Evolutionary conservation across 2,329 filamentous ascomycete genomes (phyloP), one percentile per base, ranked within the genome.

Genomic region (Penicillium sp.): DNA sequence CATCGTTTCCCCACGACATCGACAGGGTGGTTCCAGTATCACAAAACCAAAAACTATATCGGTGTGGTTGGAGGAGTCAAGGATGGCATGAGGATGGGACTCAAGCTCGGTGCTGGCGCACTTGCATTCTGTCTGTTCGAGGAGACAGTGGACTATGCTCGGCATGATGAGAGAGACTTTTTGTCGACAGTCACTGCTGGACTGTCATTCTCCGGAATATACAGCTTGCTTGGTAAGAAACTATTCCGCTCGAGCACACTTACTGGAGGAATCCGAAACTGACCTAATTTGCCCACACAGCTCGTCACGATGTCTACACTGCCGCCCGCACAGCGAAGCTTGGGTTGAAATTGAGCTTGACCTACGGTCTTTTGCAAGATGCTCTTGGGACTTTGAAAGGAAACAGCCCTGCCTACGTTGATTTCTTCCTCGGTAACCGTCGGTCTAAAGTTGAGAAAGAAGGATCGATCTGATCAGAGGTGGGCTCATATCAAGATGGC

Each of bases 1-100:
- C 94, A 99, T 79, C 89, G 93, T 62, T 85, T 97, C 59, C 94
- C 94, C 21, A 86, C 84, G 4, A 87, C 87, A 1, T 86, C 90
- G 27, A 85, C 86, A 2, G 93, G 91, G 18, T 99, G 94, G 94
- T 99, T 93, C 71, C 83, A 97, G n/a, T 99, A 99, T 74, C 93
- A 97, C 79, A 97, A 97, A 76, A 90, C 86, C 70, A 97, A 97
- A 75, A 97, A 96, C 75, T 97, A 99, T 77, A 86, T 91, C 66
- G 83, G 88, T 49, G 86, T 90, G 65, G 82, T 88, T 23, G 89
- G 88, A 6, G 93, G 89, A 0, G 77, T 95, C 18, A 84, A 84
- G 50, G 91, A 96, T 67, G 94, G 91, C 0, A 65, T 90, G 47
- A 86, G 82, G 61, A 90, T 94, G 81, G 91, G 88, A 1, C 70